Evolutionary conservation across 2,329 filamentous ascomycete genomes (phyloP), one percentile per base, ranked within the genome.

Genomic region (Cercospora sp.): DNA sequence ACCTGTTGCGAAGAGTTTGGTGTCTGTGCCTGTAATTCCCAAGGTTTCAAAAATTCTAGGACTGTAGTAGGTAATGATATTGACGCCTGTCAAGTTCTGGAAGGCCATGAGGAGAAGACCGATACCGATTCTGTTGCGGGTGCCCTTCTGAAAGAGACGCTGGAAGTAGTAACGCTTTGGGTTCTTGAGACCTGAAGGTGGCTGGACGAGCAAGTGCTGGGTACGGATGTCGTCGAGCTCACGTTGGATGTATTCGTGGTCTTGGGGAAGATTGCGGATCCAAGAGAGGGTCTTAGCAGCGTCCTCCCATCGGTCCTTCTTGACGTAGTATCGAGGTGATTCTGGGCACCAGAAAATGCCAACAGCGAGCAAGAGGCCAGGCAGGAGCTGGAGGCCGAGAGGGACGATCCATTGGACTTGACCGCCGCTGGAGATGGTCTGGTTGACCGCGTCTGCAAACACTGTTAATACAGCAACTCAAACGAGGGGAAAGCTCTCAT

Each of bases 331-430:
- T 75, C 79, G 73, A 2, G 79, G 76, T 7, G 74, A 76, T 62
- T 81, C 79, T 3, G 69, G 69, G 26, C 78, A 78, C 64, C 76
- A 80, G 73, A 78, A 79, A 36, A 80, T 78, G 59, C 79, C 78
- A 1, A 76, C 65, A 5, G 79, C 72, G 1, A 81, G 77, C 5
- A 80, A 64, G 0, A 79, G 65, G 23, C 79, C 81, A 0, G 82
- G 81, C 2, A 83, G 72, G 4, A 82, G 75, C 60, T 84, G 82
- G 23, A 83, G 67, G 5, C 81, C 84, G 13, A 87, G 87, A 1
- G 89, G 89, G 36, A 91, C 85, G 33, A 88, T 79, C 88, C 89
- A 91, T 76, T 89, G 88, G 1, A 79, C 78, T 69, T 82, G 82
- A 16, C 78, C 82, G 1, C 83, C 75, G 1, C 65, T 85, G 81